Conservation (phyloP, 495 filamentous ascomycete species). For the Monascus purpureus region DNA sequence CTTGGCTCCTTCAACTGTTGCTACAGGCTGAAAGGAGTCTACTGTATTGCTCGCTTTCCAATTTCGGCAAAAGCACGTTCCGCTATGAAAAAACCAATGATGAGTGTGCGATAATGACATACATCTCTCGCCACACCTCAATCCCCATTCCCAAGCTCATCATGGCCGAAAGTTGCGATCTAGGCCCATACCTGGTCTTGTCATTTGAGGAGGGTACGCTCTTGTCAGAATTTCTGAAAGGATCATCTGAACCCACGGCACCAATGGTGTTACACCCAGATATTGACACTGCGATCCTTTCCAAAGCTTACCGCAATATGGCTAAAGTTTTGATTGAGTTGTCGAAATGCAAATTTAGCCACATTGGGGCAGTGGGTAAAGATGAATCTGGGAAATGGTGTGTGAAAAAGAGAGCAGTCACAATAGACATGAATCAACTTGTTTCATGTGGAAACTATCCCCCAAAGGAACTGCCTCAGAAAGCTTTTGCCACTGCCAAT, state of each 20-base stretch:
- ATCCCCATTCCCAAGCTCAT: slow-evolving; percentile 25
- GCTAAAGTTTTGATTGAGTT: slow-evolving; percentile 24
- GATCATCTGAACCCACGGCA: slow-evolving; percentile 5
- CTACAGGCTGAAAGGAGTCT: no score
- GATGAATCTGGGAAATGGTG: slow-evolving; percentile 4
- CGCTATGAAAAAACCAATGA: slow-evolving; percentile 21
- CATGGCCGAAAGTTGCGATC: slow-evolving; percentile 10
- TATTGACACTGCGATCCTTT: slow-evolving; percentile 13
- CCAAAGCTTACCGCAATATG: slow-evolving; percentile 17
- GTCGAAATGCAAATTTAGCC: slow-evolving; percentile 16
- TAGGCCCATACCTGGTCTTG: slow-evolving; percentile 36
- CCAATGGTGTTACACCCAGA: slow-evolving; percentile 13
- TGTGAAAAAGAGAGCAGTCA: slow-evolving; percentile 13
- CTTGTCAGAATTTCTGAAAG: slow-evolving; percentile 8
- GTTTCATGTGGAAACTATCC: slow-evolving; percentile 11
- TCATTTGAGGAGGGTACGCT: slow-evolving; percentile 19
- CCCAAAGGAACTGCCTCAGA: slow-evolving; percentile 3
- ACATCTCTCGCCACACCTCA: slow-evolving; percentile 14
- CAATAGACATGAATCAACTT: slow-evolving; percentile 19
- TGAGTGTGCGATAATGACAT: slow-evolving; percentile 26
- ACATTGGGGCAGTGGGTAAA: slow-evolving; percentile 20
- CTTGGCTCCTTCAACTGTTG: no score
- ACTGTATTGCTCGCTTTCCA: no score
- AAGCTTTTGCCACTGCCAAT: slow-evolving; percentile 13
- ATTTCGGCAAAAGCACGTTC: no score